These are phyloP conservation scores for Vanrija sp. DNA, from an alignment of 1,284 basidiomycete species.

Conservation along the genomic window DNA sequence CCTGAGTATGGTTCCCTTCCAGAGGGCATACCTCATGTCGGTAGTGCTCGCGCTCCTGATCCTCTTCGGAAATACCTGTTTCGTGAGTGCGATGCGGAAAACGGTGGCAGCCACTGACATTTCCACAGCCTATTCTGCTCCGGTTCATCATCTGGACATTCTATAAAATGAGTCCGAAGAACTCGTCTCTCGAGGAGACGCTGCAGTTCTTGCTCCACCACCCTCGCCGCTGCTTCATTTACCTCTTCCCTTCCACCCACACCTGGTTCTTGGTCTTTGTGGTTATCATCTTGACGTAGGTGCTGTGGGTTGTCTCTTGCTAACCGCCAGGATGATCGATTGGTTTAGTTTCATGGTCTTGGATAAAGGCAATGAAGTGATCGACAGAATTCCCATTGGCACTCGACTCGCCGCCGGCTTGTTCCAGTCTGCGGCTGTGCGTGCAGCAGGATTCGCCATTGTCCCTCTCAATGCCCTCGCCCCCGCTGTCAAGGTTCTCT, in stretches of 20 bases:
- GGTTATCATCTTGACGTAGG: conserved; percentile 66
- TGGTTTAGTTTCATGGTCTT: conserved; percentile 85
- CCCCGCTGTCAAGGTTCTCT: conserved; percentile 76
- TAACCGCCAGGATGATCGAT: conserved; percentile 54
- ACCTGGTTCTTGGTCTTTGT: conserved; percentile 81
- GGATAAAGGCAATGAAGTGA: conserved; percentile 70
- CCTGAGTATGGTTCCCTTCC: conserved; percentile 81
- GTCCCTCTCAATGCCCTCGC: conserved; percentile 68
- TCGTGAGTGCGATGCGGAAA: conserved; percentile 57
- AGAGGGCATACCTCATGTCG: conserved; percentile 76
- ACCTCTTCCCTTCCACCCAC: conserved; percentile 91
- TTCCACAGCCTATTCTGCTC: conserved; percentile 62
- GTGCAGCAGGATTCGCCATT: conserved; percentile 81
- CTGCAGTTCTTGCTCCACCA: conserved; percentile 91
- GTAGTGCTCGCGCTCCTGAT: conserved; percentile 61
- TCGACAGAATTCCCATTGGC: conserved; percentile 67
- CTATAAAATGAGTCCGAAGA: conserved; percentile 59
- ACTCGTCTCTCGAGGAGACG: conserved; percentile 69
- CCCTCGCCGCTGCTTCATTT: conserved; percentile 78
- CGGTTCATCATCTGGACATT: conserved; percentile 69
- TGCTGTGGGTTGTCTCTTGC: neutral
- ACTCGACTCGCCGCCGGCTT: conserved; percentile 63
- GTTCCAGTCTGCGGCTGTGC: conserved; percentile 69
- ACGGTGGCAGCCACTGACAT: conserved; percentile 6
- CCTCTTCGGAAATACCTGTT: conserved; percentile 86